Conservation (phyloP, 768 basidiomycete species). For the Termitomyces sp. region DNA sequence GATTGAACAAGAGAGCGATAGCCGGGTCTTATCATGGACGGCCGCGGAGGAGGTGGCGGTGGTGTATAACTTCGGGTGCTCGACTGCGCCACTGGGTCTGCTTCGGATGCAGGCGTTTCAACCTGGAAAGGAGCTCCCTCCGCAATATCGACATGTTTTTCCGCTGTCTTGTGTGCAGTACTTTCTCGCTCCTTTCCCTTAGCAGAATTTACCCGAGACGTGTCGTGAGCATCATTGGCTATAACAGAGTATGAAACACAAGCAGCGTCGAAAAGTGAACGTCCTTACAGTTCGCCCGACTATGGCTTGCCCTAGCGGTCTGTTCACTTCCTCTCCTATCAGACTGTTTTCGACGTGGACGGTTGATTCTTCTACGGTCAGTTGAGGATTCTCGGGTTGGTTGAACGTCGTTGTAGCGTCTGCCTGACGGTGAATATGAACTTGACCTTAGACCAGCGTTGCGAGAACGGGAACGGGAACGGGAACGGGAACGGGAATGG, state of each 20-base stretch:
- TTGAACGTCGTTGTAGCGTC: constrained; percentile 17
- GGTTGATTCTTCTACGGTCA: not conserved
- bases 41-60: not conserved
- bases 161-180: not conserved
- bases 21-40: constrained; percentile 4
- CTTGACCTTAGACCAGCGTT: constrained; percentile 14
- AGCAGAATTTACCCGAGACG: not conserved
- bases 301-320: not conserved
- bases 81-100: constrained; percentile 1
- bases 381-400: not conserved
- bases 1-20: constrained; percentile 43
- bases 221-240: not conserved
- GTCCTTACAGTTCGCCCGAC: not conserved
- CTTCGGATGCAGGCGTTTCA: not conserved
- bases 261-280: not conserved
- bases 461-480: constrained; percentile 26
- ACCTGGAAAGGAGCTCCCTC: not conserved
- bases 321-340: not conserved
- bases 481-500: constrained; percentile 16
- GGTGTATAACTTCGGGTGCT: not conserved
- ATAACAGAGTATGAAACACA: not conserved
- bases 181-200: constrained; percentile 6
- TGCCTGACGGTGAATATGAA: constrained; percentile 35
- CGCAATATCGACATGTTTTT: not conserved
- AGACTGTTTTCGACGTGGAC: not conserved